These are phyloP conservation scores for Rutstroemia sp. DNA, from an alignment of 2,329 filamentous ascomycete species.

Conservation along the genomic window DNA sequence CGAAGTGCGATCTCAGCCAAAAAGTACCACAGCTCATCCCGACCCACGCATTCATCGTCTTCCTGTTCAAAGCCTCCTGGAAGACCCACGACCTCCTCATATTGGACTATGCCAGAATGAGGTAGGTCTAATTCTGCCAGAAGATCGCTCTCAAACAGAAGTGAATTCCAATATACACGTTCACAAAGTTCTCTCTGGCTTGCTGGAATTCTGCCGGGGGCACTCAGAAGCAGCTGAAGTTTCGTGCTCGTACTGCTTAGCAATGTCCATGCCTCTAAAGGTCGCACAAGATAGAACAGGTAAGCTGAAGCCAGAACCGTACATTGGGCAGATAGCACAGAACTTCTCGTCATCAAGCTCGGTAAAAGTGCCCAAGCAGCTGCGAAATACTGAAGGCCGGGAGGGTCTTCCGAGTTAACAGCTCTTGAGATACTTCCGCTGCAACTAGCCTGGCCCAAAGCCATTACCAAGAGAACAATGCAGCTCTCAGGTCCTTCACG, in stretches of 20 bases:
- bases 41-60: conserved; percentile 58
- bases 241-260: conserved; percentile 76
- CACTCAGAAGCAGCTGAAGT: conserved; percentile 68
- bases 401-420: conserved; percentile 60
- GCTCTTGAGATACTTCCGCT: conserved; percentile 70
- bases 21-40: conserved; percentile 81
- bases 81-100: conserved; percentile 72
- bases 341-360: conserved; percentile 72
- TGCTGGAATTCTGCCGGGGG: conserved; percentile 61
- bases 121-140: conserved; percentile 74
- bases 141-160: conserved; percentile 74
- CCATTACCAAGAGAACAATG: conserved; percentile 70
- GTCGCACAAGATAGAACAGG: conserved; percentile 73
- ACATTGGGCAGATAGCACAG: conserved; percentile 70
- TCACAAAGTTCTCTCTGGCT: conserved; percentile 67
- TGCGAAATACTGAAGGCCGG: conserved; percentile 72
- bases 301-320: conserved; percentile 76
- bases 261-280: conserved; percentile 76
- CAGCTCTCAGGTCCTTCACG: conserved; percentile 75
- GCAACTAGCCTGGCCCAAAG: conserved; percentile 68
- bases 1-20: conserved; percentile 74
- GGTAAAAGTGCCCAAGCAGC: conserved; percentile 73
- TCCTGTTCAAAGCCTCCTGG: conserved; percentile 67
- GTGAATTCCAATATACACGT: conserved; percentile 76
- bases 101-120: conserved; percentile 75